These are phyloP conservation scores for Amauroascus verrucosus DNA, from an alignment of 2,329 filamentous ascomycete genomes.

Conservation along the genomic window DNA sequence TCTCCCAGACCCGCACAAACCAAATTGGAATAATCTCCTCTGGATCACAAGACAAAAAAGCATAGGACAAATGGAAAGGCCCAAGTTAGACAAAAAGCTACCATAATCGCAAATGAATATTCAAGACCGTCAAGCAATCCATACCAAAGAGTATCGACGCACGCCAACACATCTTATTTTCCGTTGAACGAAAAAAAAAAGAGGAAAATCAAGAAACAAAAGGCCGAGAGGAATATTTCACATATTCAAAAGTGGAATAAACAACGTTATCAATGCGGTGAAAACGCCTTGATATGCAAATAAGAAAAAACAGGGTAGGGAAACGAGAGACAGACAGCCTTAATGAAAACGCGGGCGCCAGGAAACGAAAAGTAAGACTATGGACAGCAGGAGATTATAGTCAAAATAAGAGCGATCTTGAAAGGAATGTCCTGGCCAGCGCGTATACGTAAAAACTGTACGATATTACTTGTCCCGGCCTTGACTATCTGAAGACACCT, in stretches of 20 bases:
- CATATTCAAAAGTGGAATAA: not conserved
- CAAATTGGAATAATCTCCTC: no score
- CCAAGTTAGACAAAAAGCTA: no score
- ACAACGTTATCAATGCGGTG: not conserved
- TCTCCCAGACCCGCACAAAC: no score
- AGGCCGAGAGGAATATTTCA: not conserved
- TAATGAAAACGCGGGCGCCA: not conserved
- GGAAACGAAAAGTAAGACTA: not conserved
- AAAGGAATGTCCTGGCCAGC: not conserved
- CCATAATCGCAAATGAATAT: no score
- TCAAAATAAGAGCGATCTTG: not conserved
- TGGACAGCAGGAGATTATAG: not conserved
- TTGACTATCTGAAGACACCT: no score
- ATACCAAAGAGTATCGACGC: no score
- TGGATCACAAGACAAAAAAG: not conserved
- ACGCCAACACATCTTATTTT: constrained; percentile 1
- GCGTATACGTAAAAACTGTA: no score
- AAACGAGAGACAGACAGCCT: not conserved
- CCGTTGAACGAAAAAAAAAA: not conserved
- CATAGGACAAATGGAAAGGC: no score
- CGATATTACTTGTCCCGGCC: no score
- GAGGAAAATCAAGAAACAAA: not conserved
- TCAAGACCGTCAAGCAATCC: constrained; percentile 9
- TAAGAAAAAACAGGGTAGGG: not conserved
- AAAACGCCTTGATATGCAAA: constrained; percentile 7